phyloP scores from a whole-genome alignment of 129 eudicot species.

The Mikania micrantha region DNA sequence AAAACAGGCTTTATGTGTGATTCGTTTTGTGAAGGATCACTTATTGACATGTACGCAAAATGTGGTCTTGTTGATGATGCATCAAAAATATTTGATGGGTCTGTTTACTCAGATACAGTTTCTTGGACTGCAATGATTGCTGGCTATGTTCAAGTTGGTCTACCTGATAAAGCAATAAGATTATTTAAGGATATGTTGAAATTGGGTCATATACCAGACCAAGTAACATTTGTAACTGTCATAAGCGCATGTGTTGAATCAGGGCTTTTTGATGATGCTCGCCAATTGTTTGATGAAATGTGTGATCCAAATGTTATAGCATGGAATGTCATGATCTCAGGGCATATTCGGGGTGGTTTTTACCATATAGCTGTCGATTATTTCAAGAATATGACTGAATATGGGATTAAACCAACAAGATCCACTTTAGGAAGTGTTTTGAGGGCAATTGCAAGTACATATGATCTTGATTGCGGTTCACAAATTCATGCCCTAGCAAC shows the following conservation, averaged over 20 bases:
- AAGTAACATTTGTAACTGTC: conserved; percentile 68
- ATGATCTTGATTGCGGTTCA: conserved; percentile 44
- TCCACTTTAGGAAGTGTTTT: conserved; percentile 85
- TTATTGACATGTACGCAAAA: conserved; percentile 83
- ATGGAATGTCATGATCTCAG: conserved; percentile 96
- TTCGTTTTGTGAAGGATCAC: conserved; percentile 69
- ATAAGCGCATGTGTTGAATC: conserved; percentile 58
- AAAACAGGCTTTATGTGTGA: conserved; percentile 54
- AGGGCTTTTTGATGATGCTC: conserved; percentile 68
- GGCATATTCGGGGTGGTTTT: conserved; percentile 57
- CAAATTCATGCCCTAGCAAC: conserved; percentile 78
- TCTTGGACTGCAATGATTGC: conserved; percentile 86
- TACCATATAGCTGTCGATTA: conserved; percentile 45
- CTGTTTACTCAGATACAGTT: conserved; percentile 47
- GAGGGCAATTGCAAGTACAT: conserved; percentile 69
- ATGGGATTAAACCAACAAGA: conserved; percentile 58
- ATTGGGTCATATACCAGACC: conserved; percentile 57
- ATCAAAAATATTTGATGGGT: conserved; percentile 40
- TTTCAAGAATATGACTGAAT: conserved; percentile 51
- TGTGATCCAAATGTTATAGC: conserved; percentile 61
- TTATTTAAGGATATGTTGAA: conserved; percentile 58
- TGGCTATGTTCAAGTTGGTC: conserved; percentile 61
- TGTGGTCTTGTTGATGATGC: conserved; percentile 52
- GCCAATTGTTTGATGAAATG: conserved; percentile 44
- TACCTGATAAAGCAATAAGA: conserved; percentile 44